These are phyloP conservation scores for Clavulina sp. DNA, from an alignment of 768 basidiomycete genomes.

Conservation along the genomic window DNA sequence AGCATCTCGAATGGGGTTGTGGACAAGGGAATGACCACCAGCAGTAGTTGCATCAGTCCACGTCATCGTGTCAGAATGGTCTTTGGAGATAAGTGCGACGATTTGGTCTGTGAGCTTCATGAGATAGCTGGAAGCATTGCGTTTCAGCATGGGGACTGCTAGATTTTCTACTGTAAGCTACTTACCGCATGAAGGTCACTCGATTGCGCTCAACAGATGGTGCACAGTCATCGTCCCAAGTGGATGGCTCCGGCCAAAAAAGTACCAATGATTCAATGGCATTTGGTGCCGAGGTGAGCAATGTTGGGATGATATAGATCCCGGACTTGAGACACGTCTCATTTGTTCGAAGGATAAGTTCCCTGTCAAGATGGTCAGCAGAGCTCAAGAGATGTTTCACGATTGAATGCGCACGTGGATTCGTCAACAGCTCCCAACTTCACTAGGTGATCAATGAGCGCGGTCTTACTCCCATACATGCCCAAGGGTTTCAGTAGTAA, in stretches of 20 bases:
- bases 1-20: not conserved
- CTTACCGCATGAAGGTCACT: constrained; percentile 43
- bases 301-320: too few relatives aligned
- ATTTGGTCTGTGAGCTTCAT: constrained; percentile 42
- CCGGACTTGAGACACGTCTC: too few relatives aligned
- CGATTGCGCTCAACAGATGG: constrained; percentile 34
- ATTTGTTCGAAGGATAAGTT: too few relatives aligned
- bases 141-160: too few relatives aligned
- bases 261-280: too few relatives aligned
- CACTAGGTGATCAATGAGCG: constrained; percentile 30
- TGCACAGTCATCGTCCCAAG: constrained; percentile 35
- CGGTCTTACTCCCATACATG: constrained; percentile 36
- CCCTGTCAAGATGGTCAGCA: too few relatives aligned
- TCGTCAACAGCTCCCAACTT: constrained; percentile 23
- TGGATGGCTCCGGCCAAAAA: too few relatives aligned
- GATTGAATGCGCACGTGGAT: constrained; percentile 24
- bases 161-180: too few relatives aligned
- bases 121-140: constrained; percentile 28
- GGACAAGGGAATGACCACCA: not conserved
- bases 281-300: too few relatives aligned
- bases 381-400: too few relatives aligned
- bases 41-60: too few relatives aligned
- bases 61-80: constrained; percentile 28
- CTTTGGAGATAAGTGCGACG: constrained; percentile 31
- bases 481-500: constrained; percentile 33